Evolutionary conservation across 1,284 basidiomycete species (phyloP).

Genomic region (Pseudozyma sp.): DNA sequence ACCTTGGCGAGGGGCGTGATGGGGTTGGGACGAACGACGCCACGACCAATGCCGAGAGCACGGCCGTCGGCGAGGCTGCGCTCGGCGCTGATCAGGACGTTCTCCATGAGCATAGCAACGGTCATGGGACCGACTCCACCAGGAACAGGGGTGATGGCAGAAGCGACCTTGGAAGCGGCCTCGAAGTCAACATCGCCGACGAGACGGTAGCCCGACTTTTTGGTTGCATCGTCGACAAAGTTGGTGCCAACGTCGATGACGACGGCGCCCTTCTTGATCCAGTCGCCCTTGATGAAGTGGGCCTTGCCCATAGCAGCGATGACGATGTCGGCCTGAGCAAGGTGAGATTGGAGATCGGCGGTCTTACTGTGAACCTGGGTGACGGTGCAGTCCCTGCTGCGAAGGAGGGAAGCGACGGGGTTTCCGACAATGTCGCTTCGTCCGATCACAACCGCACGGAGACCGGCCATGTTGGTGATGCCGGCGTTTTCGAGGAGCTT

Average conservation of each 20-base stretch:
- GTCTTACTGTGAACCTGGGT: slow-evolving; percentile 97
- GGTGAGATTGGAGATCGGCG: slow-evolving; percentile 77
- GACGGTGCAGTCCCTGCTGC: slow-evolving; percentile 92
- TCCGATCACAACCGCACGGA: slow-evolving; percentile 91
- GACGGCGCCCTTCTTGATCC: slow-evolving; percentile 91
- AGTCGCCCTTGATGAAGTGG: slow-evolving; percentile 89
- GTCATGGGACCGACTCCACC: slow-evolving; percentile 98
- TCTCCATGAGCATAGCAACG: slow-evolving; percentile 97
- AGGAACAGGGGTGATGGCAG: slow-evolving; percentile 95
- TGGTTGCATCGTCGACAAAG: slow-evolving; percentile 83
- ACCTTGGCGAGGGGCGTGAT: slow-evolving; percentile 85
- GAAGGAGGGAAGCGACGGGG: slow-evolving; percentile 89
- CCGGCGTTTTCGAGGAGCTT: slow-evolving; percentile 87
- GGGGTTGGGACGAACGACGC: slow-evolving; percentile 80
- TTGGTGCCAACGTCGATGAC: slow-evolving; percentile 86
- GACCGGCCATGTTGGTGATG: slow-evolving; percentile 72
- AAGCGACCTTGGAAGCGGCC: slow-evolving; percentile 81
- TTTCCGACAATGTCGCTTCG: slow-evolving; percentile 98
- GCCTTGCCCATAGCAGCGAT: slow-evolving; percentile 93
- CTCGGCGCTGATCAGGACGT: slow-evolving; percentile 85
- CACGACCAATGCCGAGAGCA: slow-evolving; percentile 75
- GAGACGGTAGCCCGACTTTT: slow-evolving; percentile 94
- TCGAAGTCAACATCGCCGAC: slow-evolving; percentile 95
- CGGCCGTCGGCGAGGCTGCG: slow-evolving; percentile 78
- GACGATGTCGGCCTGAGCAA: slow-evolving; percentile 88